Base-by-base conservation (phyloP, 306 rosid genomes). In the Vicia faba region DNA sequence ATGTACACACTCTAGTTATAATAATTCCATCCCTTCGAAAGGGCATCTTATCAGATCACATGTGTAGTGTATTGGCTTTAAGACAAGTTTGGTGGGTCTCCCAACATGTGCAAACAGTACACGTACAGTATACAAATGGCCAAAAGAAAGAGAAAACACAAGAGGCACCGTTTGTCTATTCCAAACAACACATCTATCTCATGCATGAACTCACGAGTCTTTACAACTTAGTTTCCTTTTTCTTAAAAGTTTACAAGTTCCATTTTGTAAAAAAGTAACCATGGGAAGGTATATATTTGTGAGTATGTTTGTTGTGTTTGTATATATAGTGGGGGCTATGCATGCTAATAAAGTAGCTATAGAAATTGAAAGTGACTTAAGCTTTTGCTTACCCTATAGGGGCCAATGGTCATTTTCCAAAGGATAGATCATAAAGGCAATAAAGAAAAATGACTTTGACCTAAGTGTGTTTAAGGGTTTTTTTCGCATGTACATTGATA, bases 71-170 rank as follows among this genome's bases (percentile, higher is more conserved):
- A 59, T 78, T 13, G 29, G 61, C 33, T 39, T 61, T 16, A 44
- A 68, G 82, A 72, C 75, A 67, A 78, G 13, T 28, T 5, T 16
- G 5, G 82, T 53, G 78, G 82, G 82, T 61, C 82, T 53, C 40
- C 15, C 56, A 67, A 67, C 82, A 72, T 78, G 78, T 78, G 78
- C 82, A 14, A 25, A 33, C 13, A 16, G 8, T 19, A 57, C 20
- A 57, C 20, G 33, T 14, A 57, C 7, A 16, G 0, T 51, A 51
- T 51, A 20, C 44, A 55, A 64, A 11, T 28, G 20, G 35, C 48
- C 58, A 29, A 45, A 56, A 2, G 3, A 26, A 28, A 53, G 7
- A 16, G 15, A 57, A 55, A 41, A 69, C 5, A 25, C 41, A 57
- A 12, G 29, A 33, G 50, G 12, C 60, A 15, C 41, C 53, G 4